These are phyloP conservation scores for Pseudogymnoascus sp. DNA, from an alignment of 2,329 filamentous ascomycete species.

Conservation along the genomic window DNA sequence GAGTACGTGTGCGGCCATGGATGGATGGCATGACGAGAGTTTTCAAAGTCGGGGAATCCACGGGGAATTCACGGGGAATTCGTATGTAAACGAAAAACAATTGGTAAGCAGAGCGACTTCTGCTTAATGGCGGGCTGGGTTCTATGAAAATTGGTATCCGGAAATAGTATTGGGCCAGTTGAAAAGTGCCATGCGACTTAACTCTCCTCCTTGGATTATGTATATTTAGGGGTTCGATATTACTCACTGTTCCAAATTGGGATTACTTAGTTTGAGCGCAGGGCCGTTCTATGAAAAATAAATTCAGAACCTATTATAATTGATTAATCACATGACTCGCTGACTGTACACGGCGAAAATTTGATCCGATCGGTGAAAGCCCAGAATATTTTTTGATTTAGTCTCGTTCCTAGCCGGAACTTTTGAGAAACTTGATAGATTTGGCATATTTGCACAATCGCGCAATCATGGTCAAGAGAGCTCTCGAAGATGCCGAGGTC, in stretches of 20 bases:
- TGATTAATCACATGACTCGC: slow-evolving; percentile 1
- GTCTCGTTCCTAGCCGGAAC: background rate
- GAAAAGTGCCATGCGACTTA: background rate
- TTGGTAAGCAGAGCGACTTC: background rate
- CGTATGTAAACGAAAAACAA: slow-evolving; percentile 3
- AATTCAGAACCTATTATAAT: slow-evolving; percentile 6
- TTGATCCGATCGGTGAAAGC: slow-evolving; percentile 6
- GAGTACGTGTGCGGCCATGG: slow-evolving; percentile 2
- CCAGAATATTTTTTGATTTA: slow-evolving; percentile 7
- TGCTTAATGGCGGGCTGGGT: slow-evolving; percentile 7
- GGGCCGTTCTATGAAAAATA: slow-evolving; percentile 2
- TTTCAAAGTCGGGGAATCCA: background rate
- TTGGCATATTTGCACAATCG: slow-evolving; percentile 9
- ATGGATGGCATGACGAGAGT: background rate
- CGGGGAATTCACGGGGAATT: background rate
- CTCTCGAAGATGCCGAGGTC: slow-evolving; percentile 25
- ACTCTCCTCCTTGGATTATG: slow-evolving; percentile 4
- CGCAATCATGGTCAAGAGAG: slow-evolving; percentile 27
- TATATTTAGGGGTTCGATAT: slow-evolving; percentile 9
- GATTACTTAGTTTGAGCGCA: slow-evolving; percentile 7
- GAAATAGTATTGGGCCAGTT: background rate
- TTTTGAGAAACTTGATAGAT: slow-evolving; percentile 6
- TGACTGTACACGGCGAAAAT: slow-evolving; percentile 7
- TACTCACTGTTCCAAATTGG: slow-evolving; percentile 6
- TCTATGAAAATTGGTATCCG: slow-evolving; percentile 4